Conservation (phyloP, 257 asterid species). For the Salvia splendens region DNA sequence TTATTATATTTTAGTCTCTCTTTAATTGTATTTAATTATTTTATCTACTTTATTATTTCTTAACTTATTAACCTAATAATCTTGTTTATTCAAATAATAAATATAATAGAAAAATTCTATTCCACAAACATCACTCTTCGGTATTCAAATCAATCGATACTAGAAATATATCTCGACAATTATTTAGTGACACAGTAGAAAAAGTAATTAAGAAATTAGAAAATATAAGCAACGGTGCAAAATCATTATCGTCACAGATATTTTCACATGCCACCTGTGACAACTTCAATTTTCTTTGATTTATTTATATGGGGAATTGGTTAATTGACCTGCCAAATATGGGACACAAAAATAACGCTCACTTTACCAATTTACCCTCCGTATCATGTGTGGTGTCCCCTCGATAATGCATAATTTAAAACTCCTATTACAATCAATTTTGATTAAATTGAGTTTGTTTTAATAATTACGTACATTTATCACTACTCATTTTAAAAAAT, state of each 20-base stretch:
- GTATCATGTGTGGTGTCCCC: constrained; percentile 30
- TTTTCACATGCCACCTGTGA: constrained; percentile 36
- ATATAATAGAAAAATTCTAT: too few relatives aligned
- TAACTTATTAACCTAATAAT: too few relatives aligned
- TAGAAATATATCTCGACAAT: neutral
- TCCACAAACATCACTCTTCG: too few relatives aligned
- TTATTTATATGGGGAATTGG: constrained; percentile 16
- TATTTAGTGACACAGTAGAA: neutral
- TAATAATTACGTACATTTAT: too few relatives aligned
- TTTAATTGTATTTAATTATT: too few relatives aligned
- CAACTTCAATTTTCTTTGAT: neutral
- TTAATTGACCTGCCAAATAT: neutral
- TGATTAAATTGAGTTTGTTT: too few relatives aligned
- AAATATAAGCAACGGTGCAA: constrained; percentile 37
- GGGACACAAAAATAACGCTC: constrained; percentile 6
- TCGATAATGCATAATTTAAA: too few relatives aligned
- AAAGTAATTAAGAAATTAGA: neutral
- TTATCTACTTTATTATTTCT: too few relatives aligned
- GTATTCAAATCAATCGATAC: neutral
- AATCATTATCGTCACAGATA: constrained; percentile 20
- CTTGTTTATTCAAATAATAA: too few relatives aligned
- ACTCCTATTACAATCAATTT: too few relatives aligned
- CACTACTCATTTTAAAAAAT: too few relatives aligned
- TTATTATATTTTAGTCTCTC: too few relatives aligned
- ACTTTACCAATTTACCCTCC: constrained; percentile 37